Evolutionary conservation across 257 asterid genomes (phyloP).

Genomic region (Linaria vulgaris): DNA sequence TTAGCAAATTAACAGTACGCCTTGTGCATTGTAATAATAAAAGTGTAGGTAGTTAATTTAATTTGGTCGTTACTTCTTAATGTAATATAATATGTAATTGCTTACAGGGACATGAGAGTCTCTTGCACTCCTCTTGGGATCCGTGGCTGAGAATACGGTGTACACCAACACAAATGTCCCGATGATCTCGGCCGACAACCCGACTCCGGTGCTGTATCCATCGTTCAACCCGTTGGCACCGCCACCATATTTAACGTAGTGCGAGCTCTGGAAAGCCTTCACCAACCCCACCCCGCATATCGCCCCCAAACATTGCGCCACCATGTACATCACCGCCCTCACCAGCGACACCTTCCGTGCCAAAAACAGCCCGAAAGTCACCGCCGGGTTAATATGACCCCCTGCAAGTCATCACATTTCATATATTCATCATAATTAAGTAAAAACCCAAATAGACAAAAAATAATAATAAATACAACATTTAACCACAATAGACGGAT

Average conservation of each 20-base stretch:
- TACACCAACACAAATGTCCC: constrained; percentile 78
- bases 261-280: constrained; percentile 52
- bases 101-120: constrained; percentile 78
- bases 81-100: no score
- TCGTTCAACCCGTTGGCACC: constrained; percentile 47
- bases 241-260: constrained; percentile 47
- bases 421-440: not conserved
- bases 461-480: no score
- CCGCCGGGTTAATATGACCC: constrained; percentile 79
- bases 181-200: constrained; percentile 61
- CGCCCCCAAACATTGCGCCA: constrained; percentile 73
- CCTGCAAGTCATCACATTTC: constrained; percentile 30
- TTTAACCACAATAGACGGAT: not conserved
- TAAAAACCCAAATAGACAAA: no score
- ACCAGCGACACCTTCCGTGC: constrained; percentile 67
- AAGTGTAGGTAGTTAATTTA: no score
- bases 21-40: no score
- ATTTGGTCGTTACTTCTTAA: no score
- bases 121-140: constrained; percentile 72
- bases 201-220: constrained; percentile 51
- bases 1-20: no score
- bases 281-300: constrained; percentile 71
- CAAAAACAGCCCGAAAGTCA: constrained; percentile 70
- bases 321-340: constrained; percentile 71
- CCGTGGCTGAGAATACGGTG: constrained; percentile 85